Percentiles rank a stretch among this genome's conserved stretches.
Conservation (phyloP, 768 basidiomycete genomes). For the Rhodocollybia butyracea region DNA sequence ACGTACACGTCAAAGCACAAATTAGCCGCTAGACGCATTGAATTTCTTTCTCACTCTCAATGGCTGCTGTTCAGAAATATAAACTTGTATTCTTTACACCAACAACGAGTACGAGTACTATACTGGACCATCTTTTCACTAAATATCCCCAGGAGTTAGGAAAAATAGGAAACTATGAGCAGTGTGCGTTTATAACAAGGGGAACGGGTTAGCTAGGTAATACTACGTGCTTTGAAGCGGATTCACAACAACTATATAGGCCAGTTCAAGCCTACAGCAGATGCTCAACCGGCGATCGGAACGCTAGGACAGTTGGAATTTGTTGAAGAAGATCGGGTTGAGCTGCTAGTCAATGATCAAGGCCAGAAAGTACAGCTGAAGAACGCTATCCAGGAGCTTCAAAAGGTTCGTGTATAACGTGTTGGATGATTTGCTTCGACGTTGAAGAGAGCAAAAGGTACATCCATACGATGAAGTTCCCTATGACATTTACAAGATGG, state of each 20-base stretch:
- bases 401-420: not conserved
- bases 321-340: constrained; percentile 33
- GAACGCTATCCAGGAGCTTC: constrained; percentile 5
- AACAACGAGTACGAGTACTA: constrained; percentile 31
- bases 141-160: constrained; percentile 42
- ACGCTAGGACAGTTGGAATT: constrained; percentile 35
- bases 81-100: constrained; percentile 57
- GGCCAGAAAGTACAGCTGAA: constrained; percentile 3
- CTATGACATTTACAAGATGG: constrained; percentile 13
- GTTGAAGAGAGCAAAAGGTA: no score
- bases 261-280: constrained; percentile 39
- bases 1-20: no score
- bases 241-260: constrained; percentile 25
- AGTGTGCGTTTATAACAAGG: constrained; percentile 52
- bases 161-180: constrained; percentile 50
- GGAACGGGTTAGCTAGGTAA: constrained; percentile 44
- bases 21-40: no score
- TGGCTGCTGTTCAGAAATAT: constrained; percentile 25
- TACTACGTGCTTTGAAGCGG: not conserved
- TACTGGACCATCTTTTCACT: constrained; percentile 45
- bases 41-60: constrained; percentile 6
- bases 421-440: not conserved
- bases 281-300: constrained; percentile 46
- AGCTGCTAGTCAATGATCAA: constrained; percentile 7
- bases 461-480: constrained; percentile 10